A percentile compares a stretch with the other conserved stretches of the same genome.
These are phyloP conservation scores for Arctium lappa DNA, from an alignment of 129 eudicot genomes.

Conservation along the genomic window DNA sequence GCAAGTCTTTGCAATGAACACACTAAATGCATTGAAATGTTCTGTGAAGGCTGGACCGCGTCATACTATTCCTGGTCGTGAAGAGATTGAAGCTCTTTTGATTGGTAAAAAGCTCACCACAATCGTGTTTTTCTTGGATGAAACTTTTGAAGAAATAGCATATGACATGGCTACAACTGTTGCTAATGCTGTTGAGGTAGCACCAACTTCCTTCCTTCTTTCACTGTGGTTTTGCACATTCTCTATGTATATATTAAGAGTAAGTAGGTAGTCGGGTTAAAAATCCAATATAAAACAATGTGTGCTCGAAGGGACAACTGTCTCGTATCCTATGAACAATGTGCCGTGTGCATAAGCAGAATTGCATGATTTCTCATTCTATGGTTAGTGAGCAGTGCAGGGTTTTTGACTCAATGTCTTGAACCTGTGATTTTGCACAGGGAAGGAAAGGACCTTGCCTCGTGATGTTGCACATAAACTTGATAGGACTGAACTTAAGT, in stretches of 20 bases:
- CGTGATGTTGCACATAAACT: neutral
- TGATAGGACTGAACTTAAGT: too few species aligned
- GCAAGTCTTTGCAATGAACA: constrained; percentile 70
- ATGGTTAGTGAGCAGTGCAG: neutral
- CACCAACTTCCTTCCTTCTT: neutral
- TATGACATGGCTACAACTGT: constrained; percentile 98
- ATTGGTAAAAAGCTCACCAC: constrained; percentile 92
- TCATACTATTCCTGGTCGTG: constrained; percentile 85
- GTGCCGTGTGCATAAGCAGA: neutral
- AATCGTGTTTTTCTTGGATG: constrained; percentile 95
- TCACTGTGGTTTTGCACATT: neutral
- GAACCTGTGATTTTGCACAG: too few species aligned
- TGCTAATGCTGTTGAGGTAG: constrained; percentile 95
- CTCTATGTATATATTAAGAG: neutral
- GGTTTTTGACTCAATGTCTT: too few species aligned
- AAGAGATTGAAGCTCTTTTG: constrained; percentile 93
- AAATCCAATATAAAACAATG: neutral
- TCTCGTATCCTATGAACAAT: neutral
- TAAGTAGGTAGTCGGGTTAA: neutral
- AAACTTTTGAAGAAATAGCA: constrained; percentile 91
- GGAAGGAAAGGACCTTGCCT: neutral
- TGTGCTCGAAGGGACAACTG: neutral
- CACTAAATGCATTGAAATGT: constrained; percentile 85
- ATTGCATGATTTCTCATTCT: neutral
- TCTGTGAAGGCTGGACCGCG: constrained; percentile 97